phyloP scores from a whole-genome alignment of 768 basidiomycete genomes.

The Imleria badia region DNA sequence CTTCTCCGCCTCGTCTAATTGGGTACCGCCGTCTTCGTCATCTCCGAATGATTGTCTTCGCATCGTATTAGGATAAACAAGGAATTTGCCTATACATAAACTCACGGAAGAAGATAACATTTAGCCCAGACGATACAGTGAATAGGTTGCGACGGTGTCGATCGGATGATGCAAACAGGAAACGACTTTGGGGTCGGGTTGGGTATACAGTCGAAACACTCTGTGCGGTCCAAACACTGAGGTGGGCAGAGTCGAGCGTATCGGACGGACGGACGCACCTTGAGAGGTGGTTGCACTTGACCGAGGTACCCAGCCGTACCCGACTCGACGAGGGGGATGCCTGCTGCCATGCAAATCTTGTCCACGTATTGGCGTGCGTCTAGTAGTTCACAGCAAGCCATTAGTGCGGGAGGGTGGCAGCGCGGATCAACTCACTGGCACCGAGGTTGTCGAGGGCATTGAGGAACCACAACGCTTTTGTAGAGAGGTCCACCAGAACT shows the following conservation, averaged over 20 bases:
- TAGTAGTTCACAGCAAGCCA: conserved; percentile 28
- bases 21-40: conserved; percentile 76
- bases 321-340: conserved; percentile 89
- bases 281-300: conserved; percentile 91
- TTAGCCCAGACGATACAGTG: conserved; percentile 99
- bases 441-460: conserved; percentile 91
- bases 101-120: conserved; percentile 90
- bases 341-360: conserved; percentile 94
- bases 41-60: conserved; percentile 95
- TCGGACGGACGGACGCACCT: conserved; percentile 45
- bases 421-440: conserved; percentile 41
- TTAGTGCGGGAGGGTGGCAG: background rate
- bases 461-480: conserved; percentile 94
- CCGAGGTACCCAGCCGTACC: conserved; percentile 97
- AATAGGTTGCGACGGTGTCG: conserved; percentile 94
- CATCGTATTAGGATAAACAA: background rate
- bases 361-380: conserved; percentile 96
- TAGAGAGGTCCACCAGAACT: no score
- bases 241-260: background rate
- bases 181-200: conserved; percentile 94
- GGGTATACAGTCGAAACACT: conserved; percentile 95
- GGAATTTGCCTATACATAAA: background rate
- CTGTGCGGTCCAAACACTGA: conserved; percentile 66
- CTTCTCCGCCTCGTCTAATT: conserved; percentile 90
- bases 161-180: conserved; percentile 96